Base-by-base conservation (phyloP, 1,284 basidiomycete genomes). In the Omphalotus olearius region DNA sequence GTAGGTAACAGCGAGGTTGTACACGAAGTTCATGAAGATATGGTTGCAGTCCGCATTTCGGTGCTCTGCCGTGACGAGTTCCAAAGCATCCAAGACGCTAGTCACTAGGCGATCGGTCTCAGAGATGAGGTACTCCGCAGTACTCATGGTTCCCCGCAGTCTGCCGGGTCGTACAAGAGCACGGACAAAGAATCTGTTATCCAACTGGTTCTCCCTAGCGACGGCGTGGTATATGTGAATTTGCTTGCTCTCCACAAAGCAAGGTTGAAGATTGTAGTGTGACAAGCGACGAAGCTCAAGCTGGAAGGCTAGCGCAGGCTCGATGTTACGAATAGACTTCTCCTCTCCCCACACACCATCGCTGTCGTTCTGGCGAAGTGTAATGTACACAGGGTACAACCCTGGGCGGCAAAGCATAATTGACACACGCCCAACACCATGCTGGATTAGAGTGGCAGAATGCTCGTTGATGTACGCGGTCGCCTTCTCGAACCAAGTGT, bases 1-100 rank as follows among this genome's bases (percentile, higher is more conserved):
- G 62, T 98, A 98, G 35, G 88, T 89, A 59, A 99, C 93, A 25
- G 88, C 85, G 56, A 99, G 87, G 66, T 91, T 92, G 79, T 99
- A 99, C 65, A 99, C 87, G 70, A 98, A 98, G 74, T 97, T 97
- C 83, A 98, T 91, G 73, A 91, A 92, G 66, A 97, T 95, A 67
- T 97, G 93, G 69, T 97, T 97, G 74, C 91, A 92, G 68, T 97
- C 93, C 2, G 93, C 89, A 62, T 88, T 92, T 58, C 93, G 83
- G 65, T 94, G 78, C 62, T 92, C 82, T 17, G 89, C 87, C 58
- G 81, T 85, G 64, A 94, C 91, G 51, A 98, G 86, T 70, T 99
- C 96, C 47, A 99, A 82, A 4, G 94, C 89, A 69, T 99, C 96
- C 58, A 99, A 77, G 61, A 98, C 88, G 63, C 87, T 91, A 50